phyloP scores from a whole-genome alignment of 1,284 basidiomycete genomes.

The Uromyces viciae-fabae region DNA sequence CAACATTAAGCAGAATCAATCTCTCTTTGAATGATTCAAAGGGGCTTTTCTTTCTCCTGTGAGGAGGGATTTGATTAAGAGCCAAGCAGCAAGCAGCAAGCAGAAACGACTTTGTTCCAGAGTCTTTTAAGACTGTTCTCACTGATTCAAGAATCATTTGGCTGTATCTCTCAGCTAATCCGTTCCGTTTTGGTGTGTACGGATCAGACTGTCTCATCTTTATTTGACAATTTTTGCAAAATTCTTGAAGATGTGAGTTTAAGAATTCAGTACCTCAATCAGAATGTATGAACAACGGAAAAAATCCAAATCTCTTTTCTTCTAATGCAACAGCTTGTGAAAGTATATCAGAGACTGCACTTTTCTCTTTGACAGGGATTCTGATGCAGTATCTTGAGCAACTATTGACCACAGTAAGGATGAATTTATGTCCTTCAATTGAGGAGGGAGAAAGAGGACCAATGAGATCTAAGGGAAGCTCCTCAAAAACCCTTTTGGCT shows the following conservation, averaged over 20 bases:
- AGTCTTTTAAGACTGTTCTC: no score
- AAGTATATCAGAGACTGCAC: not conserved
- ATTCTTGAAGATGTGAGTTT: not conserved
- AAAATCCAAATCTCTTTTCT: not conserved
- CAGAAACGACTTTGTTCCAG: no score
- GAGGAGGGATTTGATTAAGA: no score
- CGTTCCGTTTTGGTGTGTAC: not conserved
- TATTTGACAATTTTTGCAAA: not conserved
- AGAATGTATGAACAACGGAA: not conserved
- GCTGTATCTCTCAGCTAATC: not conserved
- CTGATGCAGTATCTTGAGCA: not conserved
- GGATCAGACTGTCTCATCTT: not conserved
- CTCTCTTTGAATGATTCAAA: no score
- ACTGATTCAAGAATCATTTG: not conserved
- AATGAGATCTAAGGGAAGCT: not conserved
- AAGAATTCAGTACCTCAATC: not conserved
- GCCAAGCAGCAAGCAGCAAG: no score
- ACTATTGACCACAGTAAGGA: not conserved
- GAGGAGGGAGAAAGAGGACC: not conserved
- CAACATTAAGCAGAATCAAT: no score
- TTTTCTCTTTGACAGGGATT: not conserved
- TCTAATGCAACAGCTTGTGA: not conserved
- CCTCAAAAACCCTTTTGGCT: not conserved
- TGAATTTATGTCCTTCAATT: not conserved
- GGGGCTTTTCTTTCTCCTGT: no score